phyloP scores from a whole-genome alignment of 1,284 basidiomycete genomes.

The Rhodotorula sp. region DNA sequence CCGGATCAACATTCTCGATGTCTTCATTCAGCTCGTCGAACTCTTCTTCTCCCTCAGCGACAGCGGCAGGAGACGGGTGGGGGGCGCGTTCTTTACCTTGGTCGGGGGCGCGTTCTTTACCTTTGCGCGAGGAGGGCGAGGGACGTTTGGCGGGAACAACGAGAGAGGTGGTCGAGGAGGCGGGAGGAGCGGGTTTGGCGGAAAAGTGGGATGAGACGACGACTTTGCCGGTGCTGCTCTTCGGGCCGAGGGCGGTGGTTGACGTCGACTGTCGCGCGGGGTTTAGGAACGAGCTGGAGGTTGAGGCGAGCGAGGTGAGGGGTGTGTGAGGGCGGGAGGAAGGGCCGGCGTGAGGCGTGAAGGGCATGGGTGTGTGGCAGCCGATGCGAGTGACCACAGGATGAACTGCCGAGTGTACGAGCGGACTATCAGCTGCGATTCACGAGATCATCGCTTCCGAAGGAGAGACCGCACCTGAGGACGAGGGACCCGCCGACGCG shows the following conservation, averaged over 20 bases:
- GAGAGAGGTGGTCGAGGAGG: too few relatives aligned
- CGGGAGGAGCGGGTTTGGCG: background rate
- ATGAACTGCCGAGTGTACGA: too few relatives aligned
- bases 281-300: background rate
- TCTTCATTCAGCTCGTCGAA: constrained; percentile 4
- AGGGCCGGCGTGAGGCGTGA: background rate
- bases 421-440: background rate
- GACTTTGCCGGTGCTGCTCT: background rate
- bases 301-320: background rate
- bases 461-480: background rate
- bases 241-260: background rate
- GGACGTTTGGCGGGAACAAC: constrained; percentile 13
- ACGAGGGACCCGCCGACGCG: background rate
- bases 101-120: background rate
- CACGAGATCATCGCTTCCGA: background rate
- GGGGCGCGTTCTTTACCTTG: background rate
- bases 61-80: background rate
- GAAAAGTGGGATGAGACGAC: constrained; percentile 10
- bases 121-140: constrained; percentile 2
- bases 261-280: background rate
- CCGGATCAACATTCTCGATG: background rate
- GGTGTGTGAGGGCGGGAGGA: constrained; percentile 1
- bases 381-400: background rate
- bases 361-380: background rate
- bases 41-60: constrained; percentile 1